Evolutionary conservation across 2,329 filamentous ascomycete species (phyloP).

Genomic region (Pleomassaria siparia): DNA sequence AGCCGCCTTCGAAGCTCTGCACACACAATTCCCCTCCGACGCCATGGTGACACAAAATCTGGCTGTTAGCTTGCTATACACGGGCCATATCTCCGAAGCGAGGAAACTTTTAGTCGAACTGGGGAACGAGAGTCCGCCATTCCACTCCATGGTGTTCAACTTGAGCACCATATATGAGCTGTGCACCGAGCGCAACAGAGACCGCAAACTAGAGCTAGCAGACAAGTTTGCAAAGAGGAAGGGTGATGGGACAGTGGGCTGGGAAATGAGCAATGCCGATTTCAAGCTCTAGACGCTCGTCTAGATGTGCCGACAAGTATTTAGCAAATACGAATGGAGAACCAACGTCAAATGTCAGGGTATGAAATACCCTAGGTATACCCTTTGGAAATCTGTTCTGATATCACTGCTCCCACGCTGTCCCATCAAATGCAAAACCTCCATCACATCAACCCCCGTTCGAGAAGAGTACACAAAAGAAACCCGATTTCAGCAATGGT

Average conservation of each 20-base stretch:
- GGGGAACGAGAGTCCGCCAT: constrained; percentile 59
- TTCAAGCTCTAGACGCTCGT: constrained; percentile 66
- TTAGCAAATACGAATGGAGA: too few species aligned
- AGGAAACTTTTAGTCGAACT: constrained; percentile 67
- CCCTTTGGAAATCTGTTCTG: background rate
- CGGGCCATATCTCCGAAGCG: constrained; percentile 67
- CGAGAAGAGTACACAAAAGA: background rate
- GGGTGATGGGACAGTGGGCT: constrained; percentile 56
- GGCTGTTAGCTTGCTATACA: constrained; percentile 82
- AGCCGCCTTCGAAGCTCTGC: constrained; percentile 59
- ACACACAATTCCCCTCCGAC: constrained; percentile 52
- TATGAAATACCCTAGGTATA: background rate
- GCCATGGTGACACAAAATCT: constrained; percentile 80
- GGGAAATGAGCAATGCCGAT: constrained; percentile 71
- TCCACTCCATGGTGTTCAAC: constrained; percentile 84
- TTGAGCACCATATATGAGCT: constrained; percentile 89
- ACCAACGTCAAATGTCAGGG: too few species aligned
- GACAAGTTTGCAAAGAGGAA: constrained; percentile 66
- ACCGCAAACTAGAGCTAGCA: constrained; percentile 70
- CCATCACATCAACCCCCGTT: background rate
- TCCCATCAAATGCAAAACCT: background rate
- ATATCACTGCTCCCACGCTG: background rate
- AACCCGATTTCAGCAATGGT: background rate
- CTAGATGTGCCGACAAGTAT: background rate
- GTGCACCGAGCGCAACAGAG: constrained; percentile 73